phyloP scores from a whole-genome alignment of 345 rosid species.

The Brassica rapa region DNA sequence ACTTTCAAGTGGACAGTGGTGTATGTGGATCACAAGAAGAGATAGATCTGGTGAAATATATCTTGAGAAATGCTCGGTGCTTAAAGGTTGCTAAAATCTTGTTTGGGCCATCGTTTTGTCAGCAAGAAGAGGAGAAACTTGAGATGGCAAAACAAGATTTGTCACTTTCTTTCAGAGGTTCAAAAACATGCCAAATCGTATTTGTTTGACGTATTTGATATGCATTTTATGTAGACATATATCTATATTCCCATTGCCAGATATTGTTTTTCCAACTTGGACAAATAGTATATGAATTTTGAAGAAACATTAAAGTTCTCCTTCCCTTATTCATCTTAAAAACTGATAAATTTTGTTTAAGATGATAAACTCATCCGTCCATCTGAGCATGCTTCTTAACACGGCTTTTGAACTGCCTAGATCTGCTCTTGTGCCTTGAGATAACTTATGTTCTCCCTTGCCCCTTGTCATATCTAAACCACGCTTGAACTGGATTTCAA shows the following conservation, averaged over 20 bases:
- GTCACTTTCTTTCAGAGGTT: neutral
- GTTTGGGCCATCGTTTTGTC: neutral
- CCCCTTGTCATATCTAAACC: slow-evolving; percentile 85
- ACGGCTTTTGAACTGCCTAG: too few species aligned
- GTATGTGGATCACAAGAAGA: neutral
- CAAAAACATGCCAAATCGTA: neutral
- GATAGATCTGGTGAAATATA: neutral
- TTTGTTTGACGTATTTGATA: neutral
- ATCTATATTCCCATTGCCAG: neutral
- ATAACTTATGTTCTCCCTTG: slow-evolving; percentile 29
- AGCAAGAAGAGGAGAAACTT: neutral
- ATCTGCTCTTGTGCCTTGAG: slow-evolving; percentile 45
- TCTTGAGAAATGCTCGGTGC: neutral
- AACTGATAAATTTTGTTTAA: neutral
- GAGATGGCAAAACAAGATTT: neutral
- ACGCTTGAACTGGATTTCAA: slow-evolving; percentile 60
- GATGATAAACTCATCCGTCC: too few species aligned
- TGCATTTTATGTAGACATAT: neutral
- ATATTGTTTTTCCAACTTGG: neutral
- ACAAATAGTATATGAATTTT: neutral
- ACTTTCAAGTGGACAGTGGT: slow-evolving; percentile 7
- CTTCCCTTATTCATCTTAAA: neutral
- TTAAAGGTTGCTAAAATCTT: neutral
- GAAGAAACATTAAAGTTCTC: neutral
- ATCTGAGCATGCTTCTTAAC: too few species aligned